A percentile compares a stretch with the other conserved stretches of the same genome.
These are phyloP conservation scores for Dryadomyces quercus-mongolicae DNA, from an alignment of 2,329 filamentous ascomycete genomes.

Conservation along the genomic window DNA sequence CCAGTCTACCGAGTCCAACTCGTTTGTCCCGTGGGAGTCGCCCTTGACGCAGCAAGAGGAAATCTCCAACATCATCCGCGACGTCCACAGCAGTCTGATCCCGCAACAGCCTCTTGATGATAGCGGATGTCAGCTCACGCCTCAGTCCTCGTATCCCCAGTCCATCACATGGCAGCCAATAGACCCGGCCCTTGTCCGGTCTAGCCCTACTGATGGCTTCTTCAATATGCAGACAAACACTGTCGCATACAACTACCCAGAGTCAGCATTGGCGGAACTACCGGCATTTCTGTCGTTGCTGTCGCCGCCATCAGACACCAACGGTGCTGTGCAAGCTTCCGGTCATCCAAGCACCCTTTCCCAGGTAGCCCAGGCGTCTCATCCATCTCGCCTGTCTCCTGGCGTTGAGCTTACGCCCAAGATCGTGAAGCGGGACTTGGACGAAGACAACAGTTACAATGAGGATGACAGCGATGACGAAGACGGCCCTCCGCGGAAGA, in stretches of 20 bases:
- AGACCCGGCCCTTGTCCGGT: neutral
- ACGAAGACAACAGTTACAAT: neutral
- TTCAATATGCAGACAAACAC: neutral
- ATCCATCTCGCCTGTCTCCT: neutral
- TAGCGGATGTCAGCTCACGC: too few species aligned
- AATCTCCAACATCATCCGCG: constrained; percentile 2
- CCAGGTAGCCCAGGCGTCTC: neutral
- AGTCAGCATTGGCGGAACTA: neutral
- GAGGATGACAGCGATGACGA: neutral
- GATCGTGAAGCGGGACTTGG: neutral
- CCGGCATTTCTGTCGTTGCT: neutral
- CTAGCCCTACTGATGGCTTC: neutral
- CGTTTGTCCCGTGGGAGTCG: constrained; percentile 13
- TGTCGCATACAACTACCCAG: neutral
- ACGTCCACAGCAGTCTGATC: neutral
- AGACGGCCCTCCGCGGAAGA: neutral
- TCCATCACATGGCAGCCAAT: neutral
- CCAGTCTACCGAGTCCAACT: neutral
- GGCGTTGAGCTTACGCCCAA: neutral
- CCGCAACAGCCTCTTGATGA: neutral
- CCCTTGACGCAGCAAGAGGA: constrained; percentile 7
- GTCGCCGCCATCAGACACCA: too few species aligned
- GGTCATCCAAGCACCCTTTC: neutral
- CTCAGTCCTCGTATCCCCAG: neutral
- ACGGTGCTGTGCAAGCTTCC: neutral